Evolutionary conservation across 192 early-diverging fungal genomes (phyloP), one percentile per base, ranked within the genome.

Genomic region (Backusella luteola): DNA sequence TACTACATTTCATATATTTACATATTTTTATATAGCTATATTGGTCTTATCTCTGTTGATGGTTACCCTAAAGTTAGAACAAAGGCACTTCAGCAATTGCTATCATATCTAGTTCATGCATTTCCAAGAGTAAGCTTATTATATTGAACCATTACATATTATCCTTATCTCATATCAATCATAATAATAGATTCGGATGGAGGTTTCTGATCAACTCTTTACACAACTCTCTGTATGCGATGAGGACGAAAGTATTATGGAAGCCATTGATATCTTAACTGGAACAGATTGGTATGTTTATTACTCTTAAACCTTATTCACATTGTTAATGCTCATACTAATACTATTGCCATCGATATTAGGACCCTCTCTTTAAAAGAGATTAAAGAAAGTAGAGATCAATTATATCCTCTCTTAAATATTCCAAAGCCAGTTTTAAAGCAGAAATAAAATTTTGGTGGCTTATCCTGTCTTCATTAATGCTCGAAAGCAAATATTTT

Each of bases 131-230:
- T 91, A 74, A 78, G 80, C 38, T 49, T 8, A 32, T 32, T 32
- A 49, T 69, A 29, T 53, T 19, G 23, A 32, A 52, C 72, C 21
- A 23, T 66, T 74, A 21, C 63, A 8, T 35, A 66, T 56, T 36
- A 34, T 66, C 35, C 41, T 46, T 46, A 11, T 32, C 35, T 39
- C 34, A 36, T 26, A 32, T 32, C 32, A 32, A 32, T 32, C 46
- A 63, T 32, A 12, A 29, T 29, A 63, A 63, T 63, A 93, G 90
- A 89, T 95, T 53, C 90, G 94, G 9, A 82, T 89, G 34, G 73
- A 85, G 2, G 85, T 90, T 0, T 90, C 95, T 1, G 95, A 96
- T 72, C 85, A 90, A 56, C 78, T 96, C 36, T 96, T 93, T 81
- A 66, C 93, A 46, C 88, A 87, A 63, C 34, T 95, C 26, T 84